Evolutionary conservation across 768 basidiomycete genomes (phyloP).

Genomic region (Cyclocybe aegerita): DNA sequence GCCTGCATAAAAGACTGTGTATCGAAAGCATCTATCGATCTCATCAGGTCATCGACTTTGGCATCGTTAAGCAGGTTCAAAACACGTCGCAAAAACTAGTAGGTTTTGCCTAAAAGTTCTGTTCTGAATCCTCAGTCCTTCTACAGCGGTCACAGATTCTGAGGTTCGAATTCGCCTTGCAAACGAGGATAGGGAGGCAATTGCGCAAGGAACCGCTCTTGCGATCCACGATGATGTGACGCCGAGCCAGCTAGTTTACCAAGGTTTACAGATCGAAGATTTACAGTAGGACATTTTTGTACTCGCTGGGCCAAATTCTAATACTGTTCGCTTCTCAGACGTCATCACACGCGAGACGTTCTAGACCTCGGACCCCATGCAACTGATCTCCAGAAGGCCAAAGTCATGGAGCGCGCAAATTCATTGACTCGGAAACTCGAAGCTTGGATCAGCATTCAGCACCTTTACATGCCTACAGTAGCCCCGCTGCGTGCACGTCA

Average conservation of each 20-base stretch:
- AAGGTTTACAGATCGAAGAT: too few species aligned
- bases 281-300: constrained; percentile 3
- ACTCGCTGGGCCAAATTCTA: neutral
- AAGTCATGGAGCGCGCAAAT: constrained; percentile 23
- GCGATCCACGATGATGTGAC: constrained; percentile 12
- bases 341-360: constrained; percentile 11
- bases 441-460: constrained; percentile 25
- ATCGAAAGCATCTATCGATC: too few species aligned
- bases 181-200: constrained; percentile 4
- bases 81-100: too few species aligned
- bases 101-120: too few species aligned
- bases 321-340: constrained; percentile 6
- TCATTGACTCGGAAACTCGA: constrained; percentile 21
- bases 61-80: too few species aligned
- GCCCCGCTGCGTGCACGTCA: neutral
- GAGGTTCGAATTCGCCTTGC: constrained; percentile 10
- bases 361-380: constrained; percentile 17
- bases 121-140: too few species aligned
- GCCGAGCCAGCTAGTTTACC: too few species aligned
- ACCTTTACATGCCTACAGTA: constrained; percentile 25
- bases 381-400: constrained; percentile 26
- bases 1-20: too few species aligned
- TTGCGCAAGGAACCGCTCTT: neutral
- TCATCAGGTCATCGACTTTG: too few species aligned
- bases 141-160: too few species aligned